Conservation (phyloP, 2,329 filamentous ascomycete genomes). For the Aurifilum marmelostoma region DNA sequence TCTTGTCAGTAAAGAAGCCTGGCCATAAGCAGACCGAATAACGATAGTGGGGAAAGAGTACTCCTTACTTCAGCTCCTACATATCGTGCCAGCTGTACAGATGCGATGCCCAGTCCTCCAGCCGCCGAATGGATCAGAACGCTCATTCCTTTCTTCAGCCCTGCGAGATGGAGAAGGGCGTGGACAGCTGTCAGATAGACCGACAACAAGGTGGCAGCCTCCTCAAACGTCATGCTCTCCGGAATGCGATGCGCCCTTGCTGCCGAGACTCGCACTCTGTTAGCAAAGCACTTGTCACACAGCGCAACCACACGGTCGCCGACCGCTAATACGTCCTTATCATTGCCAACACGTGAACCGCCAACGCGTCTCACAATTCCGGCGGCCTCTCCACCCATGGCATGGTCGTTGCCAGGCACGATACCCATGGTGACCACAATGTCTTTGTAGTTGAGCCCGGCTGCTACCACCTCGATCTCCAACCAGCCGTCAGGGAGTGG, state of each 20-base stretch:
- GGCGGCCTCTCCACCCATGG: conserved; percentile 23
- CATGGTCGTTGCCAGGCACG: conserved; percentile 31
- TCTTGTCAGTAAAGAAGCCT: conserved; percentile 7
- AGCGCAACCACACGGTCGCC: conserved; percentile 27
- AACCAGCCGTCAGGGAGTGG: conserved; percentile 31
- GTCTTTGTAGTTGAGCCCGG: conserved; percentile 44
- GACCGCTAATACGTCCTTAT: not conserved
- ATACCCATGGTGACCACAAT: conserved; percentile 37
- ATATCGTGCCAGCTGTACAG: conserved; percentile 32
- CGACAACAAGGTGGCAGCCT: conserved; percentile 39
- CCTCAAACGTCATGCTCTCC: conserved; percentile 38
- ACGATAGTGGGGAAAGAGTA: too few relatives aligned
- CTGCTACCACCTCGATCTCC: conserved; percentile 40
- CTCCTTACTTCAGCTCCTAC: not conserved
- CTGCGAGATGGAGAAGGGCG: conserved; percentile 36
- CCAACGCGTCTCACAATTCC: conserved; percentile 1
- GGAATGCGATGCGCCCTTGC: conserved; percentile 34
- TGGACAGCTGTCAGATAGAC: conserved; percentile 39
- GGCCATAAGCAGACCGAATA: not conserved
- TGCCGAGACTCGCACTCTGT: conserved; percentile 13
- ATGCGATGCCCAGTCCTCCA: conserved; percentile 34
- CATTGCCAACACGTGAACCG: not conserved
- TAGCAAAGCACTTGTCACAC: conserved; percentile 31
- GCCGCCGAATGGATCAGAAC: conserved; percentile 36
- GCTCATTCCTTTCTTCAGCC: conserved; percentile 33